Evolutionary conservation across 139 green algal genomes (phyloP).

Genomic region (Chloropicon primus): DNA sequence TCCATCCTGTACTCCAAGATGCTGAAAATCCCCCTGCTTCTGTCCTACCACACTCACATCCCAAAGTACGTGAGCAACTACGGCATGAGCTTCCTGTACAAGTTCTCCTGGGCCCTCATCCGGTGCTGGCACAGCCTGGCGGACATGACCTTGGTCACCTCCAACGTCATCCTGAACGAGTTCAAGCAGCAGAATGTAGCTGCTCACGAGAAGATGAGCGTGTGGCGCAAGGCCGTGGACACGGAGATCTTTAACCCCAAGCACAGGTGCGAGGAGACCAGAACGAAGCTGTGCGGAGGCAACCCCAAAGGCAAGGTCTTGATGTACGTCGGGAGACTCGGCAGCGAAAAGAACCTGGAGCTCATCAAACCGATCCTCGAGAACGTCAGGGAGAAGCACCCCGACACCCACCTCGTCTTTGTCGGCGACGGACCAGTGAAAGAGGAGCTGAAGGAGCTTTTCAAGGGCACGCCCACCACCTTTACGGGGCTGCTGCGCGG

Average conservation of each 20-base stretch:
- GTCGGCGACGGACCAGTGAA: conserved; percentile 80
- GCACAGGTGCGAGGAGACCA: conserved; percentile 54
- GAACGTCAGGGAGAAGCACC: conserved; percentile 46
- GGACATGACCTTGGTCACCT: conserved; percentile 31
- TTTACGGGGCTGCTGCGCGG: conserved; percentile 60
- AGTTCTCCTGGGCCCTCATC: conserved; percentile 83
- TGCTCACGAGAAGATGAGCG: conserved; percentile 20
- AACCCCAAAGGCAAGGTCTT: conserved; percentile 59
- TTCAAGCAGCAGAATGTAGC: conserved; percentile 16
- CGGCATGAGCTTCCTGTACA: conserved; percentile 22
- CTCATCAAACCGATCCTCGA: conserved; percentile 42
- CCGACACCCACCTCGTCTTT: conserved; percentile 60
- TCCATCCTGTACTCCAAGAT: conserved; percentile 80
- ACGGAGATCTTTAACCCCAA: conserved; percentile 72
- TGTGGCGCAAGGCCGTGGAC: conserved; percentile 81
- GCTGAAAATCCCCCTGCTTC: conserved; percentile 68
- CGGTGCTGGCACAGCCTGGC: conserved; percentile 52
- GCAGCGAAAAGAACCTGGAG: conserved; percentile 68
- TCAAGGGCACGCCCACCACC: conserved; percentile 30
- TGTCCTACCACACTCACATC: conserved; percentile 97
- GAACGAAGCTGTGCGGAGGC: conserved; percentile 43
- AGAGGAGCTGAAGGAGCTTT: conserved; percentile 56
- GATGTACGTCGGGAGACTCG: conserved; percentile 85
- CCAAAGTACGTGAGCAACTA: conserved; percentile 83
- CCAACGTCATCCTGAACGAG: conserved; percentile 15